phyloP scores from a whole-genome alignment of 2,329 filamentous ascomycete genomes.

The Clarireedia paspali region DNA sequence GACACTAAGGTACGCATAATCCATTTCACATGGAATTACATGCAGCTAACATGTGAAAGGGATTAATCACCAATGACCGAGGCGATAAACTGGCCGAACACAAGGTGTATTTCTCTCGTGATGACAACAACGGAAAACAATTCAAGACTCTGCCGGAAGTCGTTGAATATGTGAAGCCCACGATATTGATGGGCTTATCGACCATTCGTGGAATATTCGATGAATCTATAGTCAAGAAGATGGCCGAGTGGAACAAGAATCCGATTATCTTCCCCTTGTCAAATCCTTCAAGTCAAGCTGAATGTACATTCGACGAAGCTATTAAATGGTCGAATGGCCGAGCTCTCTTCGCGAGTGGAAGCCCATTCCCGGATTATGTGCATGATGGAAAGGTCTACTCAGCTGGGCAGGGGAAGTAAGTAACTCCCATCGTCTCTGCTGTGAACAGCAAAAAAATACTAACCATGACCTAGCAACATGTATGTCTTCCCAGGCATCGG shows the following conservation, averaged over 20 bases:
- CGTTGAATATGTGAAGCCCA: conserved; percentile 63
- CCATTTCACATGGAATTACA: too few species aligned
- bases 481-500: conserved; percentile 82
- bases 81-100: conserved; percentile 67
- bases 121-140: conserved; percentile 31
- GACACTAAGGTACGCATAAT: conserved; percentile 41
- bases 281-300: conserved; percentile 76
- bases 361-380: conserved; percentile 68
- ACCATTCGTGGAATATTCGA: conserved; percentile 72
- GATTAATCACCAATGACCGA: conserved; percentile 61
- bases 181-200: conserved; percentile 77
- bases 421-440: conserved; percentile 1
- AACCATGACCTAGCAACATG: conserved; percentile 64
- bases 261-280: conserved; percentile 75
- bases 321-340: conserved; percentile 69
- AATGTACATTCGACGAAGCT: conserved; percentile 70
- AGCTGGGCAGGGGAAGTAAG: conserved; percentile 40
- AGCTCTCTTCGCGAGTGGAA: conserved; percentile 74
- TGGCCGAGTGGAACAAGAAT: conserved; percentile 62
- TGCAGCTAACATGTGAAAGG: conserved; percentile 31
- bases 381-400: conserved; percentile 42
- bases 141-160: conserved; percentile 59
- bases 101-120: conserved; percentile 34
- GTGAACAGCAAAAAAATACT: not conserved
- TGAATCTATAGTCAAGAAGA: conserved; percentile 62